phyloP scores from a whole-genome alignment of 2,329 filamentous ascomycete genomes.

The Phyllosticta citrichinensis region DNA sequence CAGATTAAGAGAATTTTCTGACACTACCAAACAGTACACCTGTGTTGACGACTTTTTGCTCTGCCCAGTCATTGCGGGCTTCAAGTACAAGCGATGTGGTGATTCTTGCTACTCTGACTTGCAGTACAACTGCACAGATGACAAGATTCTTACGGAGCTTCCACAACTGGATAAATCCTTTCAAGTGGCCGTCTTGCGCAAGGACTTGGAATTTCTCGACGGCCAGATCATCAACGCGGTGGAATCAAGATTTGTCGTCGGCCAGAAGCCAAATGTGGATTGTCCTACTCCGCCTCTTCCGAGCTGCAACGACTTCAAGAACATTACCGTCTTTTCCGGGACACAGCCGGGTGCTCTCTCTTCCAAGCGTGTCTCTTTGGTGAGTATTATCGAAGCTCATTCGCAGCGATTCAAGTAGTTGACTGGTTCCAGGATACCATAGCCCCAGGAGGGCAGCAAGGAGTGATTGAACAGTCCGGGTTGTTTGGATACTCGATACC shows the following conservation, averaged over 20 bases:
- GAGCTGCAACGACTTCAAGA: neutral
- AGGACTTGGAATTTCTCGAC: neutral
- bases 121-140: neutral
- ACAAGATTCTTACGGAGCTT: neutral
- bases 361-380: neutral
- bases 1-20: neutral
- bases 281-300: neutral
- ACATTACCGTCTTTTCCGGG: neutral
- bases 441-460: constrained; percentile 7
- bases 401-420: neutral
- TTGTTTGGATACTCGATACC: neutral
- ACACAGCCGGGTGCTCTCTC: neutral
- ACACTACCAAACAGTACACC: neutral
- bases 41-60: neutral
- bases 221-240: neutral
- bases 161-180: neutral
- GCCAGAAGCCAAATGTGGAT: neutral
- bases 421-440: neutral
- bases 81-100: constrained; percentile 24
- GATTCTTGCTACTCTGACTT: constrained; percentile 21
- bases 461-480: neutral
- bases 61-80: constrained; percentile 14
- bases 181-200: neutral
- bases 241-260: neutral
- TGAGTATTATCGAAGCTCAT: neutral